phyloP scores from a whole-genome alignment of 768 basidiomycete species.

The Pisolithus sp. region DNA sequence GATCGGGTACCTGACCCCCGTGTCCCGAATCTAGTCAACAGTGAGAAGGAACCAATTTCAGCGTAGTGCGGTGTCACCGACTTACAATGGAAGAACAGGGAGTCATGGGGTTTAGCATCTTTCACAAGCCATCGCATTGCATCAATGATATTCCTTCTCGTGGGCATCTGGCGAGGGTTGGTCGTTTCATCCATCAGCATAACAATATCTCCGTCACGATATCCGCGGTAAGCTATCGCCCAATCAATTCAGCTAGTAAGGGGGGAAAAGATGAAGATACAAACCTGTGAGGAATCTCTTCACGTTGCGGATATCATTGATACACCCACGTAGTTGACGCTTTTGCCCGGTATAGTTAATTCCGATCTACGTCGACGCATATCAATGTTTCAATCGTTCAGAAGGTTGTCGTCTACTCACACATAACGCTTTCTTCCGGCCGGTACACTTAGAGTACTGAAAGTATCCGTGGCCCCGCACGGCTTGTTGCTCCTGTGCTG shows the following conservation, averaged over 20 bases:
- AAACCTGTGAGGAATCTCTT: constrained; percentile 59
- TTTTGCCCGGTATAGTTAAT: constrained; percentile 68
- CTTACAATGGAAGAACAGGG: constrained; percentile 70
- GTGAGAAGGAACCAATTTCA: background rate
- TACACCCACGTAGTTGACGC: constrained; percentile 64
- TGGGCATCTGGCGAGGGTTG: constrained; percentile 42
- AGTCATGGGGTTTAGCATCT: constrained; percentile 62
- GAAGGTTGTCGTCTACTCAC: constrained; percentile 17
- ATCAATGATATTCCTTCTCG: constrained; percentile 47
- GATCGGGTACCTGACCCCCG: constrained; percentile 84
- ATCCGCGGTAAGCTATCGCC: constrained; percentile 37
- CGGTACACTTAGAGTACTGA: constrained; percentile 46
- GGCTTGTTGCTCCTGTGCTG: constrained; percentile 2
- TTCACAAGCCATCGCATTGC: constrained; percentile 65
- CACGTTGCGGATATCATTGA: constrained; percentile 75
- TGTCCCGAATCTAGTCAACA: constrained; percentile 75
- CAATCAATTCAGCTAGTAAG: background rate
- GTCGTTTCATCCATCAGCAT: constrained; percentile 45
- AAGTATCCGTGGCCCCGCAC: constrained; percentile 19
- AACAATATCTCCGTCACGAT: constrained; percentile 50
- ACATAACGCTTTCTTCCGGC: constrained; percentile 46
- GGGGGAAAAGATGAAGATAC: constrained; percentile 9
- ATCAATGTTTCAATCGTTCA: background rate
- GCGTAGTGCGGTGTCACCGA: background rate
- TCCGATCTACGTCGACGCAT: constrained; percentile 49